These are phyloP conservation scores for Leucocoprinus sp. DNA, from an alignment of 768 basidiomycete genomes.

Conservation along the genomic window DNA sequence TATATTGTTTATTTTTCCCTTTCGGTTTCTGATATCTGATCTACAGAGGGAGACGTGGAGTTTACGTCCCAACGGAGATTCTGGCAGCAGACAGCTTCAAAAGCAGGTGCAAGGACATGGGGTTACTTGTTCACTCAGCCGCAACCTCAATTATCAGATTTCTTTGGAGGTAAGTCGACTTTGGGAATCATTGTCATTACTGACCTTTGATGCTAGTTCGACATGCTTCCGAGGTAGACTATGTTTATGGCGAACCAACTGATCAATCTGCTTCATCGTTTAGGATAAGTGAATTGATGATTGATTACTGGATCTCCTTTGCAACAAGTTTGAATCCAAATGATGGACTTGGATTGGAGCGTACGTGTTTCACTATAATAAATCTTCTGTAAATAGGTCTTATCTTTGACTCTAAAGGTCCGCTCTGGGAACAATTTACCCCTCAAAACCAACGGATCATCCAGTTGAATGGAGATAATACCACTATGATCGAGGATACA, in stretches of 20 bases:
- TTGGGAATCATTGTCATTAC: neutral
- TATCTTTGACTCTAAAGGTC: conserved; percentile 15
- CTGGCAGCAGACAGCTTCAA: conserved; percentile 32
- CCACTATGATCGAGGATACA: conserved; percentile 26
- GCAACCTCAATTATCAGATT: conserved; percentile 18
- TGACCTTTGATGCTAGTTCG: neutral
- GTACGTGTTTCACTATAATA: conserved; percentile 14
- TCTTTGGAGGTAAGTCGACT: conserved; percentile 22
- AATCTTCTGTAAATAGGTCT: neutral
- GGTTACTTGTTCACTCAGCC: conserved; percentile 38
- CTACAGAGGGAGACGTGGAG: conserved; percentile 27
- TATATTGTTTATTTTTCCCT: neutral
- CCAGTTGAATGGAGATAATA: conserved; percentile 28
- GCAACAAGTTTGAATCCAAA: conserved; percentile 30
- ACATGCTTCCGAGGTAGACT: conserved; percentile 22
- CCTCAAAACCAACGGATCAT: conserved; percentile 13
- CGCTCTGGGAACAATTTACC: conserved; percentile 25
- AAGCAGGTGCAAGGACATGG: conserved; percentile 27
- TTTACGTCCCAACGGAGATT: conserved; percentile 32
- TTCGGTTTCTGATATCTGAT: neutral
- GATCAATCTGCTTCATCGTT: conserved; percentile 17
- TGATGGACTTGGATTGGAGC: conserved; percentile 25
- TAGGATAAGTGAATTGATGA: conserved; percentile 24
- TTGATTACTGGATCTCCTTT: conserved; percentile 38
- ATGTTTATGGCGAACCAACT: conserved; percentile 25